A percentile compares a stretch with the other conserved stretches of the same genome.
phyloP scores from a whole-genome alignment of 345 rosid genomes.

The Salix purpurea region DNA sequence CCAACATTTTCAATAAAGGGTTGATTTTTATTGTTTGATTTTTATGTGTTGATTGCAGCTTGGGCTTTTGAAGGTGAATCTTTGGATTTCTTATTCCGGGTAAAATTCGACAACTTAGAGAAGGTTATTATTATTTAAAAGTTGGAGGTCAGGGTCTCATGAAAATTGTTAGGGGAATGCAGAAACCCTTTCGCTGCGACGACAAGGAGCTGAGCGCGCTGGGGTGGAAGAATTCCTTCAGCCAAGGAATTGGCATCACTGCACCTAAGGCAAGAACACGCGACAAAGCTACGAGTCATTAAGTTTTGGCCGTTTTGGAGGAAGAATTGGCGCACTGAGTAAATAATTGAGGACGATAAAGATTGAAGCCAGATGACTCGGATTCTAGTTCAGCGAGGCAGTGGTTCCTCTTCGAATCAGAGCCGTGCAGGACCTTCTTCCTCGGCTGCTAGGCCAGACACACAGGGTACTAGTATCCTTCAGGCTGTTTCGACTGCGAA shows the following conservation, averaged over 20 bases:
- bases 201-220: slow-evolving; percentile 51
- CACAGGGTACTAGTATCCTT: slow-evolving; percentile 31
- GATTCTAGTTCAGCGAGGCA: slow-evolving; percentile 83
- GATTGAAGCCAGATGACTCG: slow-evolving; percentile 59
- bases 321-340: slow-evolving; percentile 8
- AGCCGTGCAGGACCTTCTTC: slow-evolving; percentile 65
- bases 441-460: slow-evolving; percentile 50
- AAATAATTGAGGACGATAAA: slow-evolving; percentile 15
- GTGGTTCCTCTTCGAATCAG: slow-evolving; percentile 78
- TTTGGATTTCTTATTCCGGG: slow-evolving; percentile 34
- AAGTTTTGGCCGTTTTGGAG: slow-evolving; percentile 29
- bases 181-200: slow-evolving; percentile 58
- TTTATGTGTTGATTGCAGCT: slow-evolving; percentile 51
- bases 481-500: slow-evolving; percentile 38
- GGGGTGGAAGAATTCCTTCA: slow-evolving; percentile 83
- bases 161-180: slow-evolving; percentile 99
- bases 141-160: slow-evolving; percentile 75
- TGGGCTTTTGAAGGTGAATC: slow-evolving; percentile 40
- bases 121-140: slow-evolving; percentile 59
- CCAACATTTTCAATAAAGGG: background rate
- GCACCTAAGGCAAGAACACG: slow-evolving; percentile 87
- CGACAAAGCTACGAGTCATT: slow-evolving; percentile 55
- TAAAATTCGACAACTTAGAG: slow-evolving; percentile 46
- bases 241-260: slow-evolving; percentile 71
- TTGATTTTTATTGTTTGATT: slow-evolving; percentile 19